Evolutionary conservation across 1,139 yeast genomes (phyloP), one percentile per base, ranked within the genome.

Genomic region (Suhomyces chickasaworum): DNA sequence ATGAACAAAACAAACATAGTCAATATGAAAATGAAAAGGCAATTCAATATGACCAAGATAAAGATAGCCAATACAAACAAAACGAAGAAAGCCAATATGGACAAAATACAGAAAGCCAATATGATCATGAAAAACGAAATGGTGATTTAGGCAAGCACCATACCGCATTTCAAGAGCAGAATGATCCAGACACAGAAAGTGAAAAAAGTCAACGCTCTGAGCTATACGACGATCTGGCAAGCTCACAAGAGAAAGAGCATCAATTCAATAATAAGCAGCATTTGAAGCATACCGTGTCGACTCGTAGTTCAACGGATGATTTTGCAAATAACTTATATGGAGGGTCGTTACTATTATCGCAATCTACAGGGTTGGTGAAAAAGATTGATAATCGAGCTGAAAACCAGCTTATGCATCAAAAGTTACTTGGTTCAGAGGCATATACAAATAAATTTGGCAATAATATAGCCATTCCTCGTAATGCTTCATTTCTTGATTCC

Each of bases 281-380:
- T 9, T 35, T 37, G 16, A 41, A 40, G 16, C 37, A 39, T n/a
- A 25, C 32, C 1, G 41, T 30, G 4, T 54, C 58, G 1, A 42
- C 57, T 3, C 47, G 46, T 39, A 63, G 66, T 46, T 67, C 73
- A 0, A 55, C 64, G 1, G 73, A 67, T 13, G 73, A 69, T 33
- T 57, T 68, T 8, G 55, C 66, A 3, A 63, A 60, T 39, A 71
- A 71, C 50, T 47, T 73, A 42, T 75, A 74, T 49, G 77, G 78
- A 2, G 78, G 78, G 2, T 73, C 78, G 5, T 54, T 75, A 30
- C 62, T 73, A 38, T 56, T 75, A 10, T 74, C 78, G 0, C 80
- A 75, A 51, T 71, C 77, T 1, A 75, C 80, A 0, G 80, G 80
- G 1, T 55, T 73, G 45, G 67, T 71, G 3, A 64, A 66, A 40